Conservation (phyloP, 2,329 filamentous ascomycete genomes). For the Paradendryphiella salina region DNA sequence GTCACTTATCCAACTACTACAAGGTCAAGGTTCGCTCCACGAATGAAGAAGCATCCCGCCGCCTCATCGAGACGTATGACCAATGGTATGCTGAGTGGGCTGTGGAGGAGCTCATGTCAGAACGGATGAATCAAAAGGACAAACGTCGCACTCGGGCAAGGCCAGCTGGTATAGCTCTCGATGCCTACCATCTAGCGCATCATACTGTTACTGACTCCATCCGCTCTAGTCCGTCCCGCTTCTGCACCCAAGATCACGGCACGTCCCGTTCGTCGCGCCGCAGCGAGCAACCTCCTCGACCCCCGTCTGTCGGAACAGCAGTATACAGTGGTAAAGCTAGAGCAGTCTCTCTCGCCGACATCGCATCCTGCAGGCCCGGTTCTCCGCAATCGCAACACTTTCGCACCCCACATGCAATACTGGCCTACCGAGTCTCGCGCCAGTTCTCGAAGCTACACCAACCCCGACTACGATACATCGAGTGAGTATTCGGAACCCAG, state of each 20-base stretch:
- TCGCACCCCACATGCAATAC: slow-evolving; percentile 45
- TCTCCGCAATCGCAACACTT: slow-evolving; percentile 36
- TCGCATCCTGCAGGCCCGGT: slow-evolving; percentile 31
- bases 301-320: slow-evolving; percentile 45
- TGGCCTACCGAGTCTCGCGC: slow-evolving; percentile 44
- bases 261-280: slow-evolving; percentile 31
- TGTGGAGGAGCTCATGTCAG: slow-evolving; percentile 73
- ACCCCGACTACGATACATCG: slow-evolving; percentile 44
- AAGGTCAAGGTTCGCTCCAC: slow-evolving; percentile 74
- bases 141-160: slow-evolving; percentile 59
- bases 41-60: slow-evolving; percentile 66
- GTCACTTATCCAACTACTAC: slow-evolving; percentile 84
- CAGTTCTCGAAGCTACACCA: slow-evolving; percentile 45
- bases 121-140: slow-evolving; percentile 77
- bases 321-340: slow-evolving; percentile 43
- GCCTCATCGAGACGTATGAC: slow-evolving; percentile 69
- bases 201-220: slow-evolving; percentile 26
- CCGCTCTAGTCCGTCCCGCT: slow-evolving; percentile 28
- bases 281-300: slow-evolving; percentile 37
- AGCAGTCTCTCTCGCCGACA: slow-evolving; percentile 38
- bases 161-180: slow-evolving; percentile 33
- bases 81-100: slow-evolving; percentile 74
- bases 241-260: slow-evolving; percentile 32
- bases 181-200: slow-evolving; percentile 1
- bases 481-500: slow-evolving; percentile 45